Evolutionary conservation across 2,329 filamentous ascomycete genomes (phyloP), one percentile per base, ranked within the genome.

Genomic region (Dactylellina sp.): DNA sequence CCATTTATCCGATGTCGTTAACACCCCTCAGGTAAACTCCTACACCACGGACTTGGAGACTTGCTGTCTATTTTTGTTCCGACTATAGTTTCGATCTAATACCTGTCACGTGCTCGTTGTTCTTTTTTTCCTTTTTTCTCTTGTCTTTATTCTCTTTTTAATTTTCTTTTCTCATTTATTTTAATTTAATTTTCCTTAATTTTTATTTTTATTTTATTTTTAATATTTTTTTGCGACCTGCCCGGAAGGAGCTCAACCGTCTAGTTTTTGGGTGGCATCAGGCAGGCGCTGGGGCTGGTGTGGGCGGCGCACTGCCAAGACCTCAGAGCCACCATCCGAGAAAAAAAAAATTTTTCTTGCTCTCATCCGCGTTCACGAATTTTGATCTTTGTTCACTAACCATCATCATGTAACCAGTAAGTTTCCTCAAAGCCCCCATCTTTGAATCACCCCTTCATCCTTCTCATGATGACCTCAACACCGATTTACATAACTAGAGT

Each of bases 401-500:
- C 16, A 50, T 3, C 28, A 9, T 9, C 28, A 32, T 32, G 28
- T 32, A 32, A 32, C 9, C 4, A 32, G 28, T 32, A 32, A 32
- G 28, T 32, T n/a, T n/a, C n/a, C n/a, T n/a, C n/a, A n/a, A n/a
- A 9, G 6, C 25, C 16, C 35, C 37, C 18, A 11, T 9, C 14
- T 28, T 32, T 7, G 7, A 7, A 24, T 49, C 24, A 32, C 12
- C 52, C 25, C 12, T 22, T 18, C 25, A 74, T 9, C 16, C 55
- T 65, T 59, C 70, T 76, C 65, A 81, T 92, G 91, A 94, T 94
- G 91, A 93, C 89, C 92, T 83, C 82, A 82, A 85, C 84, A 85
- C 68, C 68, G 68, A 89, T 92, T 90, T 90, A 87, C 89, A 89
- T 84, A 93, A 93, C 91, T 96, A 96, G 92, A 96, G 92, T 96